Percentiles rank a stretch among this genome's conserved stretches.
phyloP scores from a whole-genome alignment of 139 green algal species.

The Chlamydomonas sphaeroides region DNA sequence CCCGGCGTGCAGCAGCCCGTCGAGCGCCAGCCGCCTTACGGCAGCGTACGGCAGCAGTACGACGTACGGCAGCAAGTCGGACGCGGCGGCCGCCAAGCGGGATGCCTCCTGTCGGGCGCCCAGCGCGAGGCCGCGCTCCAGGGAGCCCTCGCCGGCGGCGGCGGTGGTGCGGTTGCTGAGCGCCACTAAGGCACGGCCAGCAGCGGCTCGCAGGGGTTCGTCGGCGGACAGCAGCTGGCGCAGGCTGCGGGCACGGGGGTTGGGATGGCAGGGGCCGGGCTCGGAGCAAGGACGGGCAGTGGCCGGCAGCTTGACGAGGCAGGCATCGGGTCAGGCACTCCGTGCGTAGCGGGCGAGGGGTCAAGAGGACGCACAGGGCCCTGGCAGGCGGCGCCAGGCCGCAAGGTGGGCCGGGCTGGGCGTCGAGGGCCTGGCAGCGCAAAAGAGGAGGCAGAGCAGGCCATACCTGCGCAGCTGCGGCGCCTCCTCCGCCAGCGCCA shows the following conservation, averaged over 20 bases:
- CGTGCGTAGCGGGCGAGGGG: too few relatives aligned
- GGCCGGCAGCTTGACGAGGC: too few relatives aligned
- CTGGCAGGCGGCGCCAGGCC: too few relatives aligned
- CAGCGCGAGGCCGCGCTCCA: slow-evolving; percentile 6
- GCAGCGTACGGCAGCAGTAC: slow-evolving; percentile 4
- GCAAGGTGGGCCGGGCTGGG: too few relatives aligned
- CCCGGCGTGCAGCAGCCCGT: slow-evolving; percentile 20
- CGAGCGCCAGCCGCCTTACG: slow-evolving; percentile 11
- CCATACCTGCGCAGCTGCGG: too few relatives aligned
- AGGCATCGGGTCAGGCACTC: too few relatives aligned
- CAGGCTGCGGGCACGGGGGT: not conserved
- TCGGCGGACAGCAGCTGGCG: not conserved
- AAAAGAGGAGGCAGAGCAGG: too few relatives aligned
- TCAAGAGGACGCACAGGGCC: too few relatives aligned
- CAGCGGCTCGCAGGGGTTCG: not conserved
- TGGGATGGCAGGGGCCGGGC: too few relatives aligned
- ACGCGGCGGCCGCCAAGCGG: slow-evolving; percentile 8
- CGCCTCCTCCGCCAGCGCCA: not conserved
- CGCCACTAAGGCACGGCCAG: slow-evolving; percentile 1
- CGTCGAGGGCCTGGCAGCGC: too few relatives aligned
- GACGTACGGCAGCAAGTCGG: slow-evolving; percentile 19
- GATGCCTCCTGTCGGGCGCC: not conserved
- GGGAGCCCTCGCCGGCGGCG: slow-evolving; percentile 13
- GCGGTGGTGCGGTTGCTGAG: slow-evolving; percentile 32
- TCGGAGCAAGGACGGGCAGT: too few relatives aligned